Conservation (phyloP, 106 monocot species). For the Allium fistulosum region DNA sequence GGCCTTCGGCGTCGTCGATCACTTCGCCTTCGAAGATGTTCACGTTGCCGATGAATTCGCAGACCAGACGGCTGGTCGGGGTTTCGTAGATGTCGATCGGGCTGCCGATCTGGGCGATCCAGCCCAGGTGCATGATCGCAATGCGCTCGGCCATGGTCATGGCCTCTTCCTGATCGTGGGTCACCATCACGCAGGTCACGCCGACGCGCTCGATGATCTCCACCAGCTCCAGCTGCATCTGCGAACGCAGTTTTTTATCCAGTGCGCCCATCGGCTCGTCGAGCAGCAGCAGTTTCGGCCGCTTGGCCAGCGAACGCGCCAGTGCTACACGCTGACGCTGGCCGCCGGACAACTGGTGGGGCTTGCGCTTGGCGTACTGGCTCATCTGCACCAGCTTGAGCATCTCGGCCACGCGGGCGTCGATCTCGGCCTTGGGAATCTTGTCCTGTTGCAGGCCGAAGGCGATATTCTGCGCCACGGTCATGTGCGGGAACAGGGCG, state of each 20-base stretch:
- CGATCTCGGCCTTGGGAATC: too few relatives aligned
- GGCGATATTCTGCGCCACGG: too few relatives aligned
- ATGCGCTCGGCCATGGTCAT: neutral
- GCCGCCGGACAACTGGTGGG: neutral
- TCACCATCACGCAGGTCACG: neutral
- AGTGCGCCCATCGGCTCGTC: neutral
- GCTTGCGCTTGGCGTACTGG: neutral
- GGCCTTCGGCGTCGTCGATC: too few relatives aligned
- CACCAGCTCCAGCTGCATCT: neutral
- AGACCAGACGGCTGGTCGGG: too few relatives aligned
- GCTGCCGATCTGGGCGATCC: neutral
- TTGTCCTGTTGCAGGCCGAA: too few relatives aligned
- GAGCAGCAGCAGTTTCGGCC: neutral
- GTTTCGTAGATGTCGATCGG: neutral
- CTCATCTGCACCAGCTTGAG: neutral
- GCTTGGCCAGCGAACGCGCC: neutral
- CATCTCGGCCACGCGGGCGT: neutral
- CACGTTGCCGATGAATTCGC: too few relatives aligned
- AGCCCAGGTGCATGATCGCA: neutral
- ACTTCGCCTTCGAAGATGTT: too few relatives aligned
- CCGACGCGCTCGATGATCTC: neutral
- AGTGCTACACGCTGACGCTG: neutral
- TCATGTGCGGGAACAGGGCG: too few relatives aligned
- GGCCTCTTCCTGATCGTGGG: neutral
- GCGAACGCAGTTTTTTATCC: neutral